Percentiles rank a stretch among this genome's conserved stretches.
Conservation (phyloP, 208 protist genomes). For the Spongospora subterranea region DNA sequence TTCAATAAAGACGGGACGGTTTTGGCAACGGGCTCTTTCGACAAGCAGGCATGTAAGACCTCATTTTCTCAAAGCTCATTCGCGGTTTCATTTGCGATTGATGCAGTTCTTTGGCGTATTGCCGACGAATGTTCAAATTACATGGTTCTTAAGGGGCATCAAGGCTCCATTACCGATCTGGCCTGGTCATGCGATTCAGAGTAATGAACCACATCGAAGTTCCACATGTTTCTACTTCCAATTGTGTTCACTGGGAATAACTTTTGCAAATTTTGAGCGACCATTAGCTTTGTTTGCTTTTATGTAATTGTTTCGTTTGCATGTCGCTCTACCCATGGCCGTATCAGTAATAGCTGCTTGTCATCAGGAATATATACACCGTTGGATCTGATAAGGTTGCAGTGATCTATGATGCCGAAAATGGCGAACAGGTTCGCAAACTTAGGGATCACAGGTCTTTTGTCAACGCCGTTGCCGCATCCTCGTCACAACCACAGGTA, state of each 20-base stretch:
- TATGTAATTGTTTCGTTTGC: background rate
- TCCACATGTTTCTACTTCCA: background rate
- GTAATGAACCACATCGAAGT: background rate
- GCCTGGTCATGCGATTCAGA: constrained; percentile 71
- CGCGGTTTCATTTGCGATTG: background rate
- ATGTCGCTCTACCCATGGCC: background rate
- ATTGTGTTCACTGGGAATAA: too few species aligned
- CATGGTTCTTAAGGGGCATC: constrained; percentile 73
- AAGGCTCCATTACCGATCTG: constrained; percentile 73
- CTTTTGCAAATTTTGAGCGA: too few species aligned
- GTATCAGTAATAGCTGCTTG: background rate
- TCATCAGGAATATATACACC: constrained; percentile 64
- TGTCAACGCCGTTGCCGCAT: constrained; percentile 72
- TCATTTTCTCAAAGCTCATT: background rate
- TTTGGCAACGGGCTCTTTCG: constrained; percentile 73
- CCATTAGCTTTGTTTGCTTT: background rate
- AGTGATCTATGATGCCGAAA: constrained; percentile 71
- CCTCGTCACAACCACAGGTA: background rate
- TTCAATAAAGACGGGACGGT: constrained; percentile 72
- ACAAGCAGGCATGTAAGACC: constrained; percentile 68
- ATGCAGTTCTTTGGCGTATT: constrained; percentile 76
- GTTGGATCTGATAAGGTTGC: constrained; percentile 74
- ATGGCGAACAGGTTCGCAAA: constrained; percentile 70
- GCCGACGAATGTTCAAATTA: constrained; percentile 76
- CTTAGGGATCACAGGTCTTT: constrained; percentile 69